A percentile compares a stretch with the other conserved stretches of the same genome.
These are phyloP conservation scores for Termitomyces sp. DNA, from an alignment of 768 basidiomycete species.

Conservation along the genomic window DNA sequence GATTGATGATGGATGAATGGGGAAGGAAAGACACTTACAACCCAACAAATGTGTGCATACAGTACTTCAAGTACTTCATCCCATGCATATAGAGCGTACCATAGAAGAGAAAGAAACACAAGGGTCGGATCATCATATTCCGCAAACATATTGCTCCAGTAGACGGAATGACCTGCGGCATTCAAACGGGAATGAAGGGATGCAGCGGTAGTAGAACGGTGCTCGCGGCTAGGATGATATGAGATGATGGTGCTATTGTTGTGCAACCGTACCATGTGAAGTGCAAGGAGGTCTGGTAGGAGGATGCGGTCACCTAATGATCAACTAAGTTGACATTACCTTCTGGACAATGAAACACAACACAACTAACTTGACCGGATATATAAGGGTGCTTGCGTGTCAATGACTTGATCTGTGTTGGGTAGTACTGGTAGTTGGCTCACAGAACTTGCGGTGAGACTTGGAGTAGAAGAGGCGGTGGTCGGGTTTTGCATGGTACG, in stretches of 20 bases:
- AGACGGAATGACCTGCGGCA: conserved; percentile 34
- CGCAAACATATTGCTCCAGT: conserved; percentile 39
- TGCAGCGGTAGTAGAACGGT: conserved; percentile 28
- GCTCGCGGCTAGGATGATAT: conserved; percentile 30
- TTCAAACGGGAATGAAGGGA: conserved; percentile 30
- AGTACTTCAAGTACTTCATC: conserved; percentile 51
- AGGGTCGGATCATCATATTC: conserved; percentile 47
- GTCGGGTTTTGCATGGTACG: conserved; percentile 29
- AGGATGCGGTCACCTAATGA: conserved; percentile 26
- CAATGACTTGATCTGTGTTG: conserved; percentile 32
- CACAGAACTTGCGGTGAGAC: conserved; percentile 10
- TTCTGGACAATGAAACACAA: neutral
- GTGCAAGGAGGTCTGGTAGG: conserved; percentile 42
- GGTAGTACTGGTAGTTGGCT: neutral
- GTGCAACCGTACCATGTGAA: conserved; percentile 46
- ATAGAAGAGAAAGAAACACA: conserved; percentile 43
- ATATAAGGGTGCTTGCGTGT: conserved; percentile 46
- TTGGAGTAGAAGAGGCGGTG: conserved; percentile 16
- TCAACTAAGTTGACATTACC: neutral
- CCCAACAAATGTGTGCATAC: conserved; percentile 41
- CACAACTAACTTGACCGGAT: conserved; percentile 29
- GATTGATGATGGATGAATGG: neutral
- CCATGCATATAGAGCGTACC: conserved; percentile 59
- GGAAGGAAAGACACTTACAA: conserved; percentile 24
- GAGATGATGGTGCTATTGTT: conserved; percentile 36